Percentiles rank a stretch among this genome's conserved stretches.
Conservation (phyloP, 1,139 yeast species). For the Nakaseomyces kungkrabaensis region DNA sequence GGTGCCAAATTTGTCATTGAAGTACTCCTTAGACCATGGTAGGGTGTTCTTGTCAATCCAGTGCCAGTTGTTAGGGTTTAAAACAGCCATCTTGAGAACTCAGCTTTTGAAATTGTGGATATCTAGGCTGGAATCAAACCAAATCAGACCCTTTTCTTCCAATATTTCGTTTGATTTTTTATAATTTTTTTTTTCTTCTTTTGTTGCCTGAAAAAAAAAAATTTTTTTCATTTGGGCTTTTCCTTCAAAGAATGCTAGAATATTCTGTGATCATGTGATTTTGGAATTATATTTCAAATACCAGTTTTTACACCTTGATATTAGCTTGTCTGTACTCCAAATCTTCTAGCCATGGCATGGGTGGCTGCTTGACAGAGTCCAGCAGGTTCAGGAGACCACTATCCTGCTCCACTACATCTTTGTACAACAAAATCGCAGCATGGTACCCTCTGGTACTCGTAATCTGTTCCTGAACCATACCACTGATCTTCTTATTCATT, state of each 20-base stretch:
- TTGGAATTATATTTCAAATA: too few species aligned
- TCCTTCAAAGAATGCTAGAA: not conserved
- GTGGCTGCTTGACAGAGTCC: constrained; percentile 1
- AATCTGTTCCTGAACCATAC: not conserved
- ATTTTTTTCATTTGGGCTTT: not conserved
- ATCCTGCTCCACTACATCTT: not conserved
- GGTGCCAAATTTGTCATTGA: constrained; percentile 37
- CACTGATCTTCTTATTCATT: not conserved
- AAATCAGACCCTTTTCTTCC: too few species aligned
- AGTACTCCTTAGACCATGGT: constrained; percentile 61
- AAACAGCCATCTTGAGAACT: constrained; percentile 47
- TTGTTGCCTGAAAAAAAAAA: not conserved
- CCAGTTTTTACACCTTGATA: not conserved
- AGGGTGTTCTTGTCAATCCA: constrained; percentile 77
- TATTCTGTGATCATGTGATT: not conserved
- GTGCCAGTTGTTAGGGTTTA: constrained; percentile 85
- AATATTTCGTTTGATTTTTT: not conserved
- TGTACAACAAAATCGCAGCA: not conserved
- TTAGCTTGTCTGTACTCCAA: not conserved
- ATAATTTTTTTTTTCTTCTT: not conserved
- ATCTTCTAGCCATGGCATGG: not conserved
- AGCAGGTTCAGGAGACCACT: not conserved
- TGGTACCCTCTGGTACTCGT: not conserved
- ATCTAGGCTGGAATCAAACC: too few species aligned
- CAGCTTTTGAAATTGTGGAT: not conserved